Conservation (phyloP, 805 yeast genomes). For the Pichia thaimueangensis region DNA sequence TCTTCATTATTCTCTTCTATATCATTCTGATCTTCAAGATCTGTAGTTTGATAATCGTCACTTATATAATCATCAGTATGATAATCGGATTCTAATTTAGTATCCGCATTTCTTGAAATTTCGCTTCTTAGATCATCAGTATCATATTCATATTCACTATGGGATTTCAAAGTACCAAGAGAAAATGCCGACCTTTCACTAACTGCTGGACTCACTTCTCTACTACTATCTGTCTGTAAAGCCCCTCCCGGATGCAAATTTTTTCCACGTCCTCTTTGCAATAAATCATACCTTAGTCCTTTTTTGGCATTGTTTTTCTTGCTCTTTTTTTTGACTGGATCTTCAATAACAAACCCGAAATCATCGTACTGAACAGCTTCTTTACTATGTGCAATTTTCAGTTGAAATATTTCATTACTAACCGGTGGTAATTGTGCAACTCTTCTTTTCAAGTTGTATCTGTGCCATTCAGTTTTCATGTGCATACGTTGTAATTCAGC, state of each 20-base stretch:
- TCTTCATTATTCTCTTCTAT: constrained; percentile 20
- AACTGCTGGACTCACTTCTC: constrained; percentile 46
- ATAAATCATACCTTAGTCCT: constrained; percentile 11
- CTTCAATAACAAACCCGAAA: constrained; percentile 40
- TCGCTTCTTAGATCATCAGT: constrained; percentile 21
- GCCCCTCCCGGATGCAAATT: too few relatives aligned
- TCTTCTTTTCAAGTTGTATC: constrained; percentile 89
- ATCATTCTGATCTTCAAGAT: constrained; percentile 6
- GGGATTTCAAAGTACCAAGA: constrained; percentile 30
- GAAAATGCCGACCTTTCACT: constrained; percentile 54
- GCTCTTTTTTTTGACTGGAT: not conserved
- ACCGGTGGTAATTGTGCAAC: constrained; percentile 80
- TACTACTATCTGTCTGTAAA: constrained; percentile 11
- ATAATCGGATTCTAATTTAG: constrained; percentile 6
- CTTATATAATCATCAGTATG: constrained; percentile 5
- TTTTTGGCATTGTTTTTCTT: constrained; percentile 12
- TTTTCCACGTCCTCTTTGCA: constrained; percentile 22
- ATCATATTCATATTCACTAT: constrained; percentile 18
- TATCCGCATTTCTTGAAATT: constrained; percentile 5
- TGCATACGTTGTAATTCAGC: constrained; percentile 87
- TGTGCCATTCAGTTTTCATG: constrained; percentile 98
- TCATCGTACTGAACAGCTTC: constrained; percentile 35
- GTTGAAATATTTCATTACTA: constrained; percentile 23
- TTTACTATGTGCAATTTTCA: constrained; percentile 26
- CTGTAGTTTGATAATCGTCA: constrained; percentile 2